Percentiles rank a stretch among this genome's conserved stretches.
phyloP scores from a whole-genome alignment of 2,329 filamentous ascomycete genomes.

The Hypoxylon sp. region DNA sequence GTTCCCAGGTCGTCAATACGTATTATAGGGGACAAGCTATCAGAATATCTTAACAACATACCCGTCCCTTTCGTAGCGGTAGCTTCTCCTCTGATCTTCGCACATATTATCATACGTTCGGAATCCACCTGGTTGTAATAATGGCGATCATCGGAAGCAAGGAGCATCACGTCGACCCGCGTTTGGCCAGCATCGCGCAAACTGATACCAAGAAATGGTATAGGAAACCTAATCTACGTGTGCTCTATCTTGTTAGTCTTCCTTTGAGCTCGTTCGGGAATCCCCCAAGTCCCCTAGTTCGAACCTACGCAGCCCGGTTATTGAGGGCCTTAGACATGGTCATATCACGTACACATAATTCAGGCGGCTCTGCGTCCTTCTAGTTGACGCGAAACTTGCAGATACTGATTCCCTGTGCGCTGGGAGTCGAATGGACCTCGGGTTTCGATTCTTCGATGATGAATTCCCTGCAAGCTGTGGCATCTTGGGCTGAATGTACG shows the following conservation, averaged over 20 bases:
- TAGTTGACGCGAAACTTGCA: conserved; percentile 18
- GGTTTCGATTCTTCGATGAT: conserved; percentile 60
- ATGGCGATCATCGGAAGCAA: conserved; percentile 54
- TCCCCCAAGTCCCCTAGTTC: not conserved
- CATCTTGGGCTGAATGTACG: conserved; percentile 55
- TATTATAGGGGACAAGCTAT: not conserved
- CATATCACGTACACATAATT: too few species aligned
- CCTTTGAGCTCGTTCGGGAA: not conserved
- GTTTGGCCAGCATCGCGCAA: conserved; percentile 53
- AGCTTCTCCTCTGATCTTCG: not conserved
- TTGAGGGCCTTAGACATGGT: not conserved
- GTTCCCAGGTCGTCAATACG: conserved; percentile 16
- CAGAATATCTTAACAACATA: not conserved
- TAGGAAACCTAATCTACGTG: conserved; percentile 56
- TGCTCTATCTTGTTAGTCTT: conserved; percentile 52
- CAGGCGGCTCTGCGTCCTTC: not conserved
- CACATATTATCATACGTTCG: not conserved
- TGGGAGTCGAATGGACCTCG: conserved; percentile 60
- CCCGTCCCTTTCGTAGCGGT: not conserved
- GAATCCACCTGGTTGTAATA: not conserved
- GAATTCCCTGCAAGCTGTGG: conserved; percentile 58
- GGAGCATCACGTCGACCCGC: conserved; percentile 54
- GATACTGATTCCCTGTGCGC: conserved; percentile 55
- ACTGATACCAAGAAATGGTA: conserved; percentile 56
- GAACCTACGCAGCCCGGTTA: not conserved